phyloP scores from a whole-genome alignment of 495 filamentous ascomycete species.

The Elasticomyces elasticus region DNA sequence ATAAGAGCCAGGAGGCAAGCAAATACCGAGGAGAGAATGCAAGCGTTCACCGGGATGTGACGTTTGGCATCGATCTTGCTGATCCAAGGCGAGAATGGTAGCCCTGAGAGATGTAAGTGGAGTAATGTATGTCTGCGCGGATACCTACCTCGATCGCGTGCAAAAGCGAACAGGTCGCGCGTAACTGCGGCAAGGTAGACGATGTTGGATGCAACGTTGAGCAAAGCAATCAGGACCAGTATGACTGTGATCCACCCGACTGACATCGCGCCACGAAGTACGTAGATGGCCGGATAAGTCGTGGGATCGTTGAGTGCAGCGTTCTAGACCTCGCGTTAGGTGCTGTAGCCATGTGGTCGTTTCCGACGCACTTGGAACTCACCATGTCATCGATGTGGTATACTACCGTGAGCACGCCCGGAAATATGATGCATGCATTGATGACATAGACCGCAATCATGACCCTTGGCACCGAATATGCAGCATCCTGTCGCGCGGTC shows the following conservation, averaged over 20 bases:
- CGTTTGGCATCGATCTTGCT: not conserved
- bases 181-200: conserved; percentile 8
- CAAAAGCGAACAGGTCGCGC: conserved; percentile 8
- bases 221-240: not conserved
- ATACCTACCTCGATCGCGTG: not conserved
- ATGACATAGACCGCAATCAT: conserved; percentile 8
- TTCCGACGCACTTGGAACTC: too few relatives aligned
- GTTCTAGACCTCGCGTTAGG: conserved; percentile 15
- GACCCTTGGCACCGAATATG: conserved; percentile 1
- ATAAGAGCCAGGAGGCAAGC: conserved; percentile 47
- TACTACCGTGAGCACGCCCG: conserved; percentile 38
- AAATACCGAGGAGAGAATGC: conserved; percentile 38
- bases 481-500: conserved; percentile 1
- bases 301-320: conserved; percentile 16
- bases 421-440: conserved; percentile 3
- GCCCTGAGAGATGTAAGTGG: not conserved
- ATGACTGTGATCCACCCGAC: conserved; percentile 38
- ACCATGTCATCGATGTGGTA: conserved; percentile 30
- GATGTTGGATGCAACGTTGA: conserved; percentile 8
- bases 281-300: conserved; percentile 26
- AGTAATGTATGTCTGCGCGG: not conserved
- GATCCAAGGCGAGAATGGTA: conserved; percentile 6
- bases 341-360: too few relatives aligned
- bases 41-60: conserved; percentile 22
- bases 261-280: conserved; percentile 22